A percentile compares a stretch with the other conserved stretches of the same genome.
These are phyloP conservation scores for Berberis vulgaris DNA, from an alignment of 164 flowering plant species.

Conservation along the genomic window DNA sequence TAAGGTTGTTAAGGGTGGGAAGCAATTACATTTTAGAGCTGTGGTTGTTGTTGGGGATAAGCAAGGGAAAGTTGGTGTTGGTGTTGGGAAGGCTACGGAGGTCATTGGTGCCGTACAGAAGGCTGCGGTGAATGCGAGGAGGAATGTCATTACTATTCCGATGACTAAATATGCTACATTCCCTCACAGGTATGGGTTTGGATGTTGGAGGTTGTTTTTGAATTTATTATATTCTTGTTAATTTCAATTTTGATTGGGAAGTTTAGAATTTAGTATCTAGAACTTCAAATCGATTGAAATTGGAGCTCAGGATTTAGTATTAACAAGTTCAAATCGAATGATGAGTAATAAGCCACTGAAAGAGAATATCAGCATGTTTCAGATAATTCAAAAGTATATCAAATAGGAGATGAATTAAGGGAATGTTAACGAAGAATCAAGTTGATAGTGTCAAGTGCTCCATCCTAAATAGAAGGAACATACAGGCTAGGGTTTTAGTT, in stretches of 20 bases:
- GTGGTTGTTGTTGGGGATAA: constrained; percentile 86
- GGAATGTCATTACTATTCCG: constrained; percentile 72
- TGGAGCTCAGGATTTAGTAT: too few species aligned
- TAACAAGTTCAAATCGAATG: too few species aligned
- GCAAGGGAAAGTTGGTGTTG: constrained; percentile 90
- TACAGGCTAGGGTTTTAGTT: too few species aligned
- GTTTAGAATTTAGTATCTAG: background rate
- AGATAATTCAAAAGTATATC: too few species aligned
- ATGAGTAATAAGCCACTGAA: too few species aligned
- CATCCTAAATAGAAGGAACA: too few species aligned
- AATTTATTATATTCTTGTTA: background rate
- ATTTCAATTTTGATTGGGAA: background rate
- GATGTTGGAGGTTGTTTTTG: too few species aligned
- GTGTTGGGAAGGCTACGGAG: constrained; percentile 89
- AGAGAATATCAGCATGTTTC: too few species aligned
- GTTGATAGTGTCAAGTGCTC: too few species aligned
- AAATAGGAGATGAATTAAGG: too few species aligned
- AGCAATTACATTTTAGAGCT: constrained; percentile 73
- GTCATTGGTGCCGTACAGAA: constrained; percentile 74
- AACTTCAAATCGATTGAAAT: background rate
- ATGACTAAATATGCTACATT: constrained; percentile 83
- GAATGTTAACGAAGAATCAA: too few species aligned
- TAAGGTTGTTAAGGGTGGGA: constrained; percentile 97
- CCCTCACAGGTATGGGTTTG: constrained; percentile 63
- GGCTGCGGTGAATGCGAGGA: constrained; percentile 63